Conservation (phyloP, 805 yeast genomes). For the Candida peoriensis region DNA sequence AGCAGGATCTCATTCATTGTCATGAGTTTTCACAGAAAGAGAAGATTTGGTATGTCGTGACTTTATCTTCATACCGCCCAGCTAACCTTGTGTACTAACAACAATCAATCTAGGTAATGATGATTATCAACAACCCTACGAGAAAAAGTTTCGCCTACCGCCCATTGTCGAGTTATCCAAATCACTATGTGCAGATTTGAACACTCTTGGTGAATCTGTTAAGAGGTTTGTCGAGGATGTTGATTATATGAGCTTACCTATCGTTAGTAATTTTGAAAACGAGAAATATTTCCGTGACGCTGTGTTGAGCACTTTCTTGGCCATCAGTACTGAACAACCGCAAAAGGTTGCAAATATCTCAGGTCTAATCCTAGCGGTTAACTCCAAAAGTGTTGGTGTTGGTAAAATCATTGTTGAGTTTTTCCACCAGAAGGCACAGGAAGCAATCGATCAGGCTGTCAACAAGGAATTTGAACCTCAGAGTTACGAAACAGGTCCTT, state of each 20-base stretch:
- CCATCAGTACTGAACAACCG: constrained; percentile 82
- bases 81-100: constrained; percentile 1
- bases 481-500: constrained; percentile 46
- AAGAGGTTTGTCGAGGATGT: constrained; percentile 51
- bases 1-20: too few species aligned
- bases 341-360: constrained; percentile 77
- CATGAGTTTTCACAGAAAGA: constrained; percentile 23
- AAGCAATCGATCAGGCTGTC: constrained; percentile 37
- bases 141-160: constrained; percentile 30
- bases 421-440: constrained; percentile 60
- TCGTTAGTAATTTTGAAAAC: constrained; percentile 58
- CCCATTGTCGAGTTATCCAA: constrained; percentile 42
- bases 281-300: constrained; percentile 56
- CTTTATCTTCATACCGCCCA: neutral
- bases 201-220: constrained; percentile 54
- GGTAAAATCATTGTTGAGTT: constrained; percentile 67
- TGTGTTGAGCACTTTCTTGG: constrained; percentile 57
- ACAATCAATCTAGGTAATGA: constrained; percentile 15
- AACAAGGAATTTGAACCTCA: constrained; percentile 22
- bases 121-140: constrained; percentile 20
- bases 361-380: constrained; percentile 59
- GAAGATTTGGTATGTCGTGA: constrained; percentile 22
- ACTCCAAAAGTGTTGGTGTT: constrained; percentile 56
- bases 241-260: constrained; percentile 62
- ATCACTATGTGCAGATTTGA: constrained; percentile 44